phyloP scores from a whole-genome alignment of 2,329 filamentous ascomycete species.

The Ophiostoma novo-ulmi region DNA sequence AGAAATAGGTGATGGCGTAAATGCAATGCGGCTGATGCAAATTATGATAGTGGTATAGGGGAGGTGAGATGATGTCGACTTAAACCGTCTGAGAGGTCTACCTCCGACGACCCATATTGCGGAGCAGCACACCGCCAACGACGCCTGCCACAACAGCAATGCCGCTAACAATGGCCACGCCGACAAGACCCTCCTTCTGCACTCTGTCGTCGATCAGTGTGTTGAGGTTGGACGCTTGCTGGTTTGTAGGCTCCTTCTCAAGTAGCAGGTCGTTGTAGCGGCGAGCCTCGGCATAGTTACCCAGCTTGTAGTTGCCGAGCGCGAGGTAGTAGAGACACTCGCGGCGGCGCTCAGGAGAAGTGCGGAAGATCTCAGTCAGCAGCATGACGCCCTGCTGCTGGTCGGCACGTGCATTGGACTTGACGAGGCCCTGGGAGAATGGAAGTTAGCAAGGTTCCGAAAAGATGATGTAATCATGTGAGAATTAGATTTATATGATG shows the following conservation, averaged over 20 bases:
- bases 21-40: not conserved
- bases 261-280: constrained; percentile 90
- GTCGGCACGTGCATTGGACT: constrained; percentile 75
- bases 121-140: constrained; percentile 79
- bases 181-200: constrained; percentile 86
- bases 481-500: not conserved
- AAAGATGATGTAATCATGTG: constrained; percentile 12
- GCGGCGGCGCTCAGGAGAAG: constrained; percentile 82
- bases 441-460: constrained; percentile 15
- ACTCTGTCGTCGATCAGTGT: constrained; percentile 93
- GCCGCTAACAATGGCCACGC: constrained; percentile 90
- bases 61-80: not conserved
- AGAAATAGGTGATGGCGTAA: not conserved
- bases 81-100: constrained; percentile 30
- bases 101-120: constrained; percentile 62
- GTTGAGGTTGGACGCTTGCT: constrained; percentile 83
- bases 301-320: constrained; percentile 95
- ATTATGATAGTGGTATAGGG: not conserved
- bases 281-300: constrained; percentile 91
- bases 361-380: constrained; percentile 93
- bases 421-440: constrained; percentile 75
- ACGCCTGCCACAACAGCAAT: constrained; percentile 91
- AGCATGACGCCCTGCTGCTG: constrained; percentile 93
- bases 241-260: constrained; percentile 83
- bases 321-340: constrained; percentile 99